phyloP scores from a whole-genome alignment of 208 protist genomes.

The Herpetomonas samuelpessoai region DNA sequence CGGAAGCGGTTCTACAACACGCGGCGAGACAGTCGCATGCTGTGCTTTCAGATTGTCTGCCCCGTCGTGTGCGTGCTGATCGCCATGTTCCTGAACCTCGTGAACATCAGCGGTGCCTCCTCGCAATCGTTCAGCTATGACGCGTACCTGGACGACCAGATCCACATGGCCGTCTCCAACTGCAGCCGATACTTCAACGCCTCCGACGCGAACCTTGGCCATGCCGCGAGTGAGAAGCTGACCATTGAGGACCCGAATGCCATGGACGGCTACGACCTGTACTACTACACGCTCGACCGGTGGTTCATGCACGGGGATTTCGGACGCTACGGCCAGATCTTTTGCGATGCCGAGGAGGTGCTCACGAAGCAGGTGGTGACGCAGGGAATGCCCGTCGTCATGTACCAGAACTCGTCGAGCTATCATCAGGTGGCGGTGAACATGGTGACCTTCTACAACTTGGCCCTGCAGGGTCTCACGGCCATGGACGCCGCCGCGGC shows the following conservation, averaged over 20 bases:
- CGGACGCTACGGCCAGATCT: slow-evolving; percentile 6
- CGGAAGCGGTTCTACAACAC: slow-evolving; percentile 34
- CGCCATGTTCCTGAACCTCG: slow-evolving; percentile 29
- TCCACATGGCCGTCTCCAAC: slow-evolving; percentile 4
- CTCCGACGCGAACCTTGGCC: not conserved
- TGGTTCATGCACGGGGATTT: slow-evolving; percentile 13
- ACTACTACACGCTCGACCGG: slow-evolving; percentile 10
- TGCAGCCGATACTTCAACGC: slow-evolving; percentile 4
- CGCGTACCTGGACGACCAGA: not conserved
- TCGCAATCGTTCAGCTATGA: not conserved
- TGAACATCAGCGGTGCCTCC: not conserved
- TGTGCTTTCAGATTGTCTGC: slow-evolving; percentile 36
- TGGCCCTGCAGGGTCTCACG: slow-evolving; percentile 2
- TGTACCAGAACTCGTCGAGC: slow-evolving; percentile 18
- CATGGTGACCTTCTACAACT: slow-evolving; percentile 30
- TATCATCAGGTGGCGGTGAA: slow-evolving; percentile 15
- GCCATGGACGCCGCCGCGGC: slow-evolving; percentile 3
- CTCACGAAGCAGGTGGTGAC: not conserved
- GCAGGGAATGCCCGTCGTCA: not conserved
- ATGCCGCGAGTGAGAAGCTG: not conserved
- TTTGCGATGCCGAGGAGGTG: slow-evolving; percentile 4
- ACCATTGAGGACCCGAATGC: slow-evolving; percentile 1
- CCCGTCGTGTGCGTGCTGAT: slow-evolving; percentile 40
- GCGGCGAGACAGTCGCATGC: slow-evolving; percentile 27
- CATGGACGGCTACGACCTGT: slow-evolving; percentile 18